Base-by-base conservation (phyloP, 768 basidiomycete genomes). In the Tephrocybe sp. region DNA sequence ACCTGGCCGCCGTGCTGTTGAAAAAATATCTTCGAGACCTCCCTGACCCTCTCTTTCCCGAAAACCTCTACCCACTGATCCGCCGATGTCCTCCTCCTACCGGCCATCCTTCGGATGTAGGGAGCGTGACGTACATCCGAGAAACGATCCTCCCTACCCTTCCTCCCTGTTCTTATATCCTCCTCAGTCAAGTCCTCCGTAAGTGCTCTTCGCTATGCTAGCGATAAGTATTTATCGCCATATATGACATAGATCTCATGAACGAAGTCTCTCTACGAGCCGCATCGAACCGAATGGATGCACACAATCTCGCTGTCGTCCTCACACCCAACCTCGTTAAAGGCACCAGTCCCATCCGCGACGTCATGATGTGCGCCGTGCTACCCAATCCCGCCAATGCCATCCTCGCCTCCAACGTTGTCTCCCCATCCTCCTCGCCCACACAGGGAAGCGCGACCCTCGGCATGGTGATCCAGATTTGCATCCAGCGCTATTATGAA, bases 11-110 rank as follows among this genome's bases (percentile, higher is more conserved):
- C 8, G 92, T 93, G 1, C 73, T 94, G 28, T 69, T 94, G 47
- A 93, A 94, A 72, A 92, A 90, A 62, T 92, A 87, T 62, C 68
- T 94, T 21, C 80, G 89, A 30, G 89, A 92, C 64, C 71, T 94
- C 1, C 89, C 89, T 1, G 76, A 81, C 43, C 87, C 92, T 3
- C 68, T 89, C n/a, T 89, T 94, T 56, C 79, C 86, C 0, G 89
- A 90, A 65, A 64, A 61, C 5, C 64, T 85, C 12, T 93, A 92
- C 64, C 74, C 81, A 5, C 45, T 73, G 28, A 81, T 93, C 32
- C 77, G 76, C 30, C 75, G 77, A 49, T 94, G 92, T 67, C 92
- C 92, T 6, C 51, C 64, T 18, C 71, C 81, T 21, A 75, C 77
- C 8, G 70, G 62, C 44, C 77, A 82, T 54, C 69, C 75, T 3